Base-by-base conservation (phyloP, 169 alveolate species). In the Theileria equi region DNA sequence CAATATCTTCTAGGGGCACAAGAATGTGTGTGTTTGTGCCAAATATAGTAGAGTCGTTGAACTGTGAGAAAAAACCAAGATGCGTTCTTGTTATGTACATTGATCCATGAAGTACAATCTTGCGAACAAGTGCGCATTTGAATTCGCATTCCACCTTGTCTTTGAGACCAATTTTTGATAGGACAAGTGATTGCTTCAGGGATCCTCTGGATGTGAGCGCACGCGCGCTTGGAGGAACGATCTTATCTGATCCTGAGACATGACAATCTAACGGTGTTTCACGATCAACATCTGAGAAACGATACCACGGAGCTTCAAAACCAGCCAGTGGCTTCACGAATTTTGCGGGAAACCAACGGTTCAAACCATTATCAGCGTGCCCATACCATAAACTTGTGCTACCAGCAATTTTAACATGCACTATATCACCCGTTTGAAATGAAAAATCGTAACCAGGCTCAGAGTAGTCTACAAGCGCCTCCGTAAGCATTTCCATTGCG, bases 261-360 rank as follows among this genome's bases (percentile, higher is more conserved):
- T n/a, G n/a, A n/a, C n/a, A 31, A 26, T 67, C 79, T 29, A 67
- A 26, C 19, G 35, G 35, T 17, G 79, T 67, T 13, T 43, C 35
- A 11, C 63, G 47, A 21, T 67, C 69, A 7, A 67, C 44, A 34
- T 67, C 69, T 1, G 79, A 58, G 2, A 47, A 35, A n/a, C 79
- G 40, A 38, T 47, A 67, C 35, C 44, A 25, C 17, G 79, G 49
- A 8, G 47, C 34, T 2, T 8, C 64, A 21, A n/a, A 8, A 5
- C 40, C 61, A 10, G 19, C 3, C 44, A 36, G 21, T 32, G 23
- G 61, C 41, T 26, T 19, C 26, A 67, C 69, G 32, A 19, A 67
- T 41, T 67, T 67, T 3, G 79, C 79, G 4, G 79, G 79, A 43
- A 67, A 67, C 79, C 79, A 67, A 11, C 79, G 1, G 21, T 67